These are phyloP conservation scores for Tetraselmis striata DNA, from an alignment of 139 green algal species.

Conservation along the genomic window DNA sequence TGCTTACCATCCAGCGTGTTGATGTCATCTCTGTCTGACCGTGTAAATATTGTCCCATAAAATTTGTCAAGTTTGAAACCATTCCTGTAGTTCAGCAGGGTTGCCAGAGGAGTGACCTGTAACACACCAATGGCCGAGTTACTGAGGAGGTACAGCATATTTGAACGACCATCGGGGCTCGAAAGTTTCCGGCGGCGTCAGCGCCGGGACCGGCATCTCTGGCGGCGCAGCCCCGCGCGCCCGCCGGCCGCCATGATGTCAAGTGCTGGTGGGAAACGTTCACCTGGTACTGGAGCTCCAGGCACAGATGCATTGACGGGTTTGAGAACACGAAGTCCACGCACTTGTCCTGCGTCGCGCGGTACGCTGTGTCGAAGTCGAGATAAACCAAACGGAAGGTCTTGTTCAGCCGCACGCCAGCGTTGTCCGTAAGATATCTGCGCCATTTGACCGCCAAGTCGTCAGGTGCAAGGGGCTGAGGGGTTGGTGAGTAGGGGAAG, in stretches of 20 bases:
- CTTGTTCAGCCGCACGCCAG: not conserved
- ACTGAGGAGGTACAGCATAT: no score
- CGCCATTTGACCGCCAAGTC: not conserved
- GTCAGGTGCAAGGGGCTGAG: not conserved
- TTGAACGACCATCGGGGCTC: no score
- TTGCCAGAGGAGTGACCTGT: not conserved
- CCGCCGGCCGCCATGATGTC: no score
- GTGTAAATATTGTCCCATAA: not conserved
- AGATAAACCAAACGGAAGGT: not conserved
- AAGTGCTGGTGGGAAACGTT: no score
- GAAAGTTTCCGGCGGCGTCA: no score
- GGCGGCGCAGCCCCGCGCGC: no score
- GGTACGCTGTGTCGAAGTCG: not conserved
- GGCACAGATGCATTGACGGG: not conserved
- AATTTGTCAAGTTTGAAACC: not conserved
- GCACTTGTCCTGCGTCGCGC: not conserved
- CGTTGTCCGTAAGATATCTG: not conserved
- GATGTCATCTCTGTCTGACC: not conserved
- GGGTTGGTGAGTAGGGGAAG: not conserved
- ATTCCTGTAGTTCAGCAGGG: not conserved
- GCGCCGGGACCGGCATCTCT: no score
- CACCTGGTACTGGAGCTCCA: not conserved
- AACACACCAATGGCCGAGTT: no score
- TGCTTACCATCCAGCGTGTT: not conserved
- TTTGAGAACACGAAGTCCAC: not conserved